These are phyloP conservation scores for Dactylellina cionopaga DNA, from an alignment of 2,329 filamentous ascomycete genomes.

Conservation along the genomic window DNA sequence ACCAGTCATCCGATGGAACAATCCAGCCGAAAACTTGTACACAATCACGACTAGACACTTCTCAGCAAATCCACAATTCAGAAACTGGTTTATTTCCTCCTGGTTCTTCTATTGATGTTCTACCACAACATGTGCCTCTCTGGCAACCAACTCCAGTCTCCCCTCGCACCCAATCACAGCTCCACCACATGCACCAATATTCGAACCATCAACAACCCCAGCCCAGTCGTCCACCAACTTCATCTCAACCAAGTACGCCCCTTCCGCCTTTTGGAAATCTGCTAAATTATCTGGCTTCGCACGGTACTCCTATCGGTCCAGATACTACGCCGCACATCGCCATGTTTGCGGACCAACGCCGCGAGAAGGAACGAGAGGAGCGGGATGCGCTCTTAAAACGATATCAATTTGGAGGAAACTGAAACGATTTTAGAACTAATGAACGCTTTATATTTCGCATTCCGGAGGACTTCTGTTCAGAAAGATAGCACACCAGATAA, in stretches of 20 bases:
- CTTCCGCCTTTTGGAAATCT: background rate
- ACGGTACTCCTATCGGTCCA: constrained; percentile 22
- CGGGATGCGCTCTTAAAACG: background rate
- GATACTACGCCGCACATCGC: constrained; percentile 47
- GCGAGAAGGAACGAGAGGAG: constrained; percentile 23
- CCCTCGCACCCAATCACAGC: constrained; percentile 22
- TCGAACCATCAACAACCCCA: background rate
- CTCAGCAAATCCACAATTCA: too few species aligned
- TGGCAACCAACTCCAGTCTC: constrained; percentile 38
- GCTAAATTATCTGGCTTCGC: constrained; percentile 11
- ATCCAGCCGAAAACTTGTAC: background rate
- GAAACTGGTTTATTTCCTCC: too few species aligned
- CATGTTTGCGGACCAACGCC: constrained; percentile 38
- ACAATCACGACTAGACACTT: background rate
- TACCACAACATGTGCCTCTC: background rate
- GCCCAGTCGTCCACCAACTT: background rate
- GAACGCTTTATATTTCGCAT: too few species aligned
- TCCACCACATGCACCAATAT: constrained; percentile 22
- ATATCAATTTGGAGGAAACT: background rate
- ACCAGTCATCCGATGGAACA: constrained; percentile 1
- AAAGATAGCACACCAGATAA: too few species aligned
- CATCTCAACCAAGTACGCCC: background rate
- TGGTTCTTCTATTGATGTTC: background rate
- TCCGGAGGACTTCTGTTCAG: too few species aligned
- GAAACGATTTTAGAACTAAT: background rate